These are phyloP conservation scores for Nicotiana tabacum DNA, from an alignment of 257 asterid genomes.

Conservation along the genomic window DNA sequence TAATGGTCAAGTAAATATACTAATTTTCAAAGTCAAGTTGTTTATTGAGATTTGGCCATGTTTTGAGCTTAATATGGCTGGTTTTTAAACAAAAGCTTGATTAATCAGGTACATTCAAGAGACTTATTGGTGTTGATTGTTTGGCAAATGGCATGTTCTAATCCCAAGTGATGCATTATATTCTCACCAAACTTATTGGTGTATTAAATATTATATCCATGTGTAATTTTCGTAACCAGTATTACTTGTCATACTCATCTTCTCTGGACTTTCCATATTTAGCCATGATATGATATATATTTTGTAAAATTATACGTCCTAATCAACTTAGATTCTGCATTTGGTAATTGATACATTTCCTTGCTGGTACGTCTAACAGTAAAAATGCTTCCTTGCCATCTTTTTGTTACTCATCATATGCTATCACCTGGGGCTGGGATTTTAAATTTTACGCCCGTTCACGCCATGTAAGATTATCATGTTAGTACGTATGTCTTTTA, in stretches of 20 bases:
- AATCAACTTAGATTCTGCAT: conserved; percentile 1
- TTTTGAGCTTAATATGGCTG: background rate
- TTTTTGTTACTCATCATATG: too few relatives aligned
- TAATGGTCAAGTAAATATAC: background rate
- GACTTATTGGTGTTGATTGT: background rate
- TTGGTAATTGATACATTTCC: background rate
- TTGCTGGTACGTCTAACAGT: background rate
- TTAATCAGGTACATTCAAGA: background rate
- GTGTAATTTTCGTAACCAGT: background rate
- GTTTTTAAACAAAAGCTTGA: background rate
- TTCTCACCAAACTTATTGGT: conserved; percentile 4
- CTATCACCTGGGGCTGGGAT: background rate
- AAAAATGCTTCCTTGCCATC: too few relatives aligned
- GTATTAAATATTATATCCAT: background rate
- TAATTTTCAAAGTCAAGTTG: background rate
- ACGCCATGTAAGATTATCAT: too few relatives aligned
- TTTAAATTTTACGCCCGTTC: background rate
- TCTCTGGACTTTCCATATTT: conserved; percentile 1
- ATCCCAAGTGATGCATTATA: background rate
- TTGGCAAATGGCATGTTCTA: background rate
- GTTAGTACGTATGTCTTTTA: too few relatives aligned
- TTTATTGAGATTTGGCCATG: background rate
- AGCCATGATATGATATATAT: background rate
- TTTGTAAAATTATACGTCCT: background rate
- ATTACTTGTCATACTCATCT: background rate